Conservation (phyloP, 2,329 filamentous ascomycete species). For the Coniochaeta prunicola region DNA sequence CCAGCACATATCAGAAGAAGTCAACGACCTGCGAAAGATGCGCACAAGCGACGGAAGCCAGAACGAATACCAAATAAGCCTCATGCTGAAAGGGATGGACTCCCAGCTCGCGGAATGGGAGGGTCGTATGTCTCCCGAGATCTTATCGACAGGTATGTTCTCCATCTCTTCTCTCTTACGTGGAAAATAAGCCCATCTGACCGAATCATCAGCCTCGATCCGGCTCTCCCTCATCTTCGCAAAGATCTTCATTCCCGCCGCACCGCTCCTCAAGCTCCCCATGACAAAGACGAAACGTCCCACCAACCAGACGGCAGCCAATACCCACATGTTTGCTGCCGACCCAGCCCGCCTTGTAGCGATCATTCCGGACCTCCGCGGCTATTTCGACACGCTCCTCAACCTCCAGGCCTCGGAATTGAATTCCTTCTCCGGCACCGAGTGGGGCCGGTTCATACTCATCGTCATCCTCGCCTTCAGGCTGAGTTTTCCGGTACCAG, state of each 20-base stretch:
- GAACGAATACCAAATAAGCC: constrained; percentile 30
- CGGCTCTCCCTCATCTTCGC: constrained; percentile 26
- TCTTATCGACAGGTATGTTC: constrained; percentile 21
- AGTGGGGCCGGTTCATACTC: constrained; percentile 36
- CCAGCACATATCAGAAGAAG: constrained; percentile 31
- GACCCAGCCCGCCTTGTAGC: constrained; percentile 10
- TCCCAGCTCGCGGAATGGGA: constrained; percentile 36
- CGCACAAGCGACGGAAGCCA: constrained; percentile 19
- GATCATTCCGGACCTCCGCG: constrained; percentile 11
- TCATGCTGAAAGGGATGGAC: constrained; percentile 41
- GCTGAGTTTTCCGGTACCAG: constrained; percentile 35
- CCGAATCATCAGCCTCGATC: constrained; percentile 19
- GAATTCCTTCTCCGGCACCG: constrained; percentile 28
- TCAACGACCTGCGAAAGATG: constrained; percentile 20
- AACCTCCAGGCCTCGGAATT: constrained; percentile 18
- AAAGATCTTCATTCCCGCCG: constrained; percentile 32
- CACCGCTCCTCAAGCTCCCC: constrained; percentile 24
- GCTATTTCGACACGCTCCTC: constrained; percentile 18
- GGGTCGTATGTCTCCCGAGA: constrained; percentile 23
- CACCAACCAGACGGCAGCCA: not conserved
- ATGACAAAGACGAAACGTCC: constrained; percentile 4
- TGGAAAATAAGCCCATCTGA: not conserved
- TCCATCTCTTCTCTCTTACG: not conserved
- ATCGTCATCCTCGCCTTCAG: constrained; percentile 34
- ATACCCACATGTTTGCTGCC: constrained; percentile 6